Base-by-base conservation (phyloP, 345 rosid genomes). In the Euphorbia peplus region DNA sequence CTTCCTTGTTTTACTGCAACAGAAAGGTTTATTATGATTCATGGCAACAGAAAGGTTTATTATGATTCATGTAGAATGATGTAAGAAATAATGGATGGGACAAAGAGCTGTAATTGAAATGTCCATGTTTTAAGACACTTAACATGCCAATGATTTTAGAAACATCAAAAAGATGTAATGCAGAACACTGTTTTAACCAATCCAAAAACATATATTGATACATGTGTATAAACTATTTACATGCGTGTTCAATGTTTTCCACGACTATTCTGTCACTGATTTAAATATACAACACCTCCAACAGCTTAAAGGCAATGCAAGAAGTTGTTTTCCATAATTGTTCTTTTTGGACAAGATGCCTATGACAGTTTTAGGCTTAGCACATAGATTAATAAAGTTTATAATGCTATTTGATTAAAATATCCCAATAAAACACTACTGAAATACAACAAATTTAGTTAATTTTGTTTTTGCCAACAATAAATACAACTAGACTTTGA, bases 1-100 rank as follows among this genome's bases (percentile, higher is more conserved):
- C 79, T 74, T 78, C 58, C 58, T 67, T 21, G 68, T 74, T 76
- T 74, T 79, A 74, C 81, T 83, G 67, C 57, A 26, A 51, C 25
- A 35, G 70, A 70, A 61, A 39, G 28, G 71, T 35, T 51, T 60
- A 47, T 29, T 19, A 24, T 13, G n/a, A n/a, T n/a, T n/a, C n/a
- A n/a, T n/a, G 9, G 67, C 57, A 26, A 51, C 25, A 35, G 70
- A 70, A 61, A 39, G 28, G 71, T 35, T 51, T 60, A 47, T 29
- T 19, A 24, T 13, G n/a, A n/a, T n/a, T n/a, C n/a, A n/a, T n/a
- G 9, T n/a, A 26, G 4, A 12, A 25, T 19, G 4, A 55, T 1
- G n/a, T n/a, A 59, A 53, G 13, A 15, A 48, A 32, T 35, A 70
- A 15, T 44, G 64, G 10, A 65, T 25, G 22, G 54, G 30, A 58